Conservation (phyloP, 345 rosid genomes). For the Diplotaxis tenuifolia region DNA sequence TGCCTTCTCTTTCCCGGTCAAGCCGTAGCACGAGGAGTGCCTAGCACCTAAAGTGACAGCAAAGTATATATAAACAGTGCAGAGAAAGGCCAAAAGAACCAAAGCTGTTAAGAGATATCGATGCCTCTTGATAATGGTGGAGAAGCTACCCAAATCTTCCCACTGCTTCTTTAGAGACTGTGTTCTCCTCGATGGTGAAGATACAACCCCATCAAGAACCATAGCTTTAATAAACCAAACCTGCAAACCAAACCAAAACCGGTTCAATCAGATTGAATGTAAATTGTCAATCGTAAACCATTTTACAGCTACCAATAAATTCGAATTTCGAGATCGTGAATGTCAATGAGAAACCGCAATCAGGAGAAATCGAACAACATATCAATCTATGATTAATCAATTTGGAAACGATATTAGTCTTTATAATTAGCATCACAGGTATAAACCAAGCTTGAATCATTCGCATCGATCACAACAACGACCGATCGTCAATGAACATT, state of each 20-base stretch:
- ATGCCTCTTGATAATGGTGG: slow-evolving; percentile 68
- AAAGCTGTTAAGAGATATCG: slow-evolving; percentile 85
- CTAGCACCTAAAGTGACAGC: slow-evolving; percentile 73
- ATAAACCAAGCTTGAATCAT: neutral
- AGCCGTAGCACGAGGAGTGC: slow-evolving; percentile 63
- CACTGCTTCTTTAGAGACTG: slow-evolving; percentile 61
- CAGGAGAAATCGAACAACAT: neutral
- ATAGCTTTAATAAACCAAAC: slow-evolving; percentile 27
- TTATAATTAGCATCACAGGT: neutral
- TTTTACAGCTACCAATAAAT: neutral
- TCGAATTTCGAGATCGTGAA: neutral
- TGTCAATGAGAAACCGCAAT: neutral
- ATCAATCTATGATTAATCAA: neutral
- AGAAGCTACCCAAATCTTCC: slow-evolving; percentile 84
- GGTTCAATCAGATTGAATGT: neutral
- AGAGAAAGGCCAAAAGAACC: slow-evolving; percentile 68
- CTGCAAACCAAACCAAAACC: slow-evolving; percentile 13
- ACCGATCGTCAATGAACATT: slow-evolving; percentile 1
- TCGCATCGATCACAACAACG: neutral
- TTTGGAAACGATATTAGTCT: neutral
- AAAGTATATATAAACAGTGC: slow-evolving; percentile 88
- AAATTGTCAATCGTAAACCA: neutral
- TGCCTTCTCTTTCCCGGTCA: slow-evolving; percentile 59
- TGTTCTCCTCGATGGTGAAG: slow-evolving; percentile 74
- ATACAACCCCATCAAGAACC: slow-evolving; percentile 72